Base-by-base conservation (phyloP, 2,329 filamentous ascomycete genomes). In the Aspergillus latus region DNA sequence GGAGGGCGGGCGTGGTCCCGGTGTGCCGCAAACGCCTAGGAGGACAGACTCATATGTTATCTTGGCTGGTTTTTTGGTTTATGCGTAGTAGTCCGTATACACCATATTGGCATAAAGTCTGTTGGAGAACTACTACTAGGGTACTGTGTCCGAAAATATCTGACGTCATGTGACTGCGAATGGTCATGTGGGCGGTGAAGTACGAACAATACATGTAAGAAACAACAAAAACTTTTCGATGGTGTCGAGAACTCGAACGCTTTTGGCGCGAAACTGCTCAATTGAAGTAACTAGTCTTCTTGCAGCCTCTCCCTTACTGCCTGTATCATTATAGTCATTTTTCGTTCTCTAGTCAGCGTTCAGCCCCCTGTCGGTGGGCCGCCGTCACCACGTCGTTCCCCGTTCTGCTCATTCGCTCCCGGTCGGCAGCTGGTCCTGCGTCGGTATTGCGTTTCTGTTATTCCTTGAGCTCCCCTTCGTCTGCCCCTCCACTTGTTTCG, bases 381-480 rank as follows among this genome's bases (percentile, higher is more conserved):
- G 47, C 46, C 58, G 58, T 34, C 58, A 60, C 54, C 40, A 58
- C 56, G 58, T 60, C 58, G 56, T 45, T 45, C 44, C 44, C 64
- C 60, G 54, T 67, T 49, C 56, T 74, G 57, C 67, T 76, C 66
- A 84, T 84, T 80, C 76, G 83, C 76, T 73, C 74, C 71, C 76
- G 76, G 70, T 72, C 78, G 77, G 85, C 85, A 87, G 85, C 85
- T 80, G 84, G 86, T 78, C 80, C 85, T 88, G 85, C 84, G 62
- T 68, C 71, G 68, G 64, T 65, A 63, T 68, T 65, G 62, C 66
- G 65, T 60, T 64, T 62, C 47, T 62, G 60, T 53, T 58, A 57
- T 67, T 60, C 56, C 77, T 53, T 48, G 54, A 43, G 49, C 55
- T 53, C 26, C 55, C 47, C 50, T 49, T 49, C 47, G 26, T 45